phyloP scores from a whole-genome alignment of 352 stramenopile species.

The Globisporangium nunn region DNA sequence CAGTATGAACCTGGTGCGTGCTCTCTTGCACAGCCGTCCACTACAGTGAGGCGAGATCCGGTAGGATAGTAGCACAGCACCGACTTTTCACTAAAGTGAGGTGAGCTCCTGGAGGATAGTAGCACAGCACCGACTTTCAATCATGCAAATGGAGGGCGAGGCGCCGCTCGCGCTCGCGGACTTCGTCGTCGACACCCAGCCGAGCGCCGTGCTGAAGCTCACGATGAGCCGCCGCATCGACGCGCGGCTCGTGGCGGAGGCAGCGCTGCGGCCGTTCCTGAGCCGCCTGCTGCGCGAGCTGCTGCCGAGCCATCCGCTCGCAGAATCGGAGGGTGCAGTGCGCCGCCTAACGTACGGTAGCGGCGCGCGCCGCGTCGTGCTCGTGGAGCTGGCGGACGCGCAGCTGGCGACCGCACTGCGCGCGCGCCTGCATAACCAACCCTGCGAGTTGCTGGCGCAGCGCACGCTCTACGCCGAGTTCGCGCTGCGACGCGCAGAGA shows the following conservation, averaged over 20 bases:
- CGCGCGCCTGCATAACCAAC: constrained; percentile 46
- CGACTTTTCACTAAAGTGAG: no score
- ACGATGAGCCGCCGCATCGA: constrained; percentile 69
- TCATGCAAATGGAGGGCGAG: background rate
- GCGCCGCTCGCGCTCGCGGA: constrained; percentile 21
- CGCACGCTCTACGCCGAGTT: constrained; percentile 76
- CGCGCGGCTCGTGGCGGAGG: constrained; percentile 35
- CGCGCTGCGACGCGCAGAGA: constrained; percentile 52
- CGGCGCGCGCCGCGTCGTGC: constrained; percentile 40
- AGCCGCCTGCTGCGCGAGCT: constrained; percentile 3
- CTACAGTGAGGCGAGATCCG: no score
- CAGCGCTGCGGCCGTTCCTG: constrained; percentile 46
- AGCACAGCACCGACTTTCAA: background rate
- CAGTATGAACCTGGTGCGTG: no score
- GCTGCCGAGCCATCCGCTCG: constrained; percentile 1
- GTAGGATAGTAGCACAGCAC: no score
- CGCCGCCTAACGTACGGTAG: constrained; percentile 50
- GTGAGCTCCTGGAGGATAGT: no score
- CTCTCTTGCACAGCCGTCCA: no score
- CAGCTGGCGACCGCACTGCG: constrained; percentile 19
- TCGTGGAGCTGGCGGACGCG: constrained; percentile 27
- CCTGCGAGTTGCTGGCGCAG: constrained; percentile 40
- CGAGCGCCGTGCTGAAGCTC: constrained; percentile 55
- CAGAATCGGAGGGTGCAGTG: constrained; percentile 13
- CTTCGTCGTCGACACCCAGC: constrained; percentile 41